Evolutionary conservation across 148 eudicot genomes (phyloP), one percentile per base, ranked within the genome.

Genomic region (Nepenthes gracilis): DNA sequence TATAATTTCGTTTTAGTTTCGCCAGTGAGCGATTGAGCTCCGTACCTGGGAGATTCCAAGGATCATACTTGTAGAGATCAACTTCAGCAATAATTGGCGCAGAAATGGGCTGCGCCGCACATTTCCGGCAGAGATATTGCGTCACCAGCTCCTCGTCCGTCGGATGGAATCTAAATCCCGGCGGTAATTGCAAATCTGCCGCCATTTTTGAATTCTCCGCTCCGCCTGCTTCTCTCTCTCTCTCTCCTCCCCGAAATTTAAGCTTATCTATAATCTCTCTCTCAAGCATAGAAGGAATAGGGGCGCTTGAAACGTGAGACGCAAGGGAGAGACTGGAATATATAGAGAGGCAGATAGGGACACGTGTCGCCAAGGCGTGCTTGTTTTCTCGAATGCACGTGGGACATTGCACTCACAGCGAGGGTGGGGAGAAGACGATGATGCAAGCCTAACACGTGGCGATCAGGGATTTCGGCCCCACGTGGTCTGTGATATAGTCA

Each of bases 31-130:
- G 23, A 23, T 23, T 23, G 23, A 23, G 23, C 36, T 54, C 10
- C n/a, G 36, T 64, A 64, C 67, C 59, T 13, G 67, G 67, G 59
- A 64, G 67, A 33, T 64, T 36, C 67, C 67, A 64, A 45, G 67
- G 67, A 36, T 64, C 59, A 51, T 54, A 43, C 33, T 55, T 54
- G 59, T 64, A 64, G 36, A 64, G 67, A 64, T 64, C 67, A 51
- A 64, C 54, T 49, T 64, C 67, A 15, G 67, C 47, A 45, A 64
- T 54, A 13, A 64, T 55, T 34, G 67, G 67, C 36, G 54, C 67
- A 12, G 59, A 36, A 45, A 64, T 64, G 2, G 67, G 59, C 51
- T 64, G 67, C 4, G 67, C 37, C 14, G 67, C 67, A 55, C 67
- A 64, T 37, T 35, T 64, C 7, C 67, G 67, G 51, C 58, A 53